Evolutionary conservation across 2,329 filamentous ascomycete genomes (phyloP), one percentile per base, ranked within the genome.

Genomic region (Fusarium tanahbumbuense): DNA sequence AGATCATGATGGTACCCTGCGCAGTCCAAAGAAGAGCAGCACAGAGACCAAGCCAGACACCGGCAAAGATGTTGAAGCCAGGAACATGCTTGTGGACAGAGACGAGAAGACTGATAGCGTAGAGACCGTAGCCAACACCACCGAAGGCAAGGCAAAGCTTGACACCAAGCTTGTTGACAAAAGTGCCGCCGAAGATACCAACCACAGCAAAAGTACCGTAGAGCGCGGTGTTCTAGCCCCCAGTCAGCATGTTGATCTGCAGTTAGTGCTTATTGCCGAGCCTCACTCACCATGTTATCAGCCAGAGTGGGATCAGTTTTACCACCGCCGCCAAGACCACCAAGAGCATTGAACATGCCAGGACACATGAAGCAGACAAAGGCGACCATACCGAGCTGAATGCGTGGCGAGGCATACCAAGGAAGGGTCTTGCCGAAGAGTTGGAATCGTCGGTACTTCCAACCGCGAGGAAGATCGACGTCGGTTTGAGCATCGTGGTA

Each of bases 1-100:
- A 90, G 87, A 97, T 95, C 91, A 95, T 94, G 77, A 94, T 93
- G 61, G 92, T 90, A 60, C 93, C 92, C 80, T 95, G 92, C 1
- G 91, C 93, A 22, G 91, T 91, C 93, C 93, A 96, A 28, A 96
- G 84, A 48, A 95, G 83, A 76, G 91, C 92, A 50, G 93, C 93
- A 76, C 92, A 94, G 64, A 93, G 81, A 79, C 93, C 93, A 46
- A 94, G 88, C 72, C 93, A 87, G 18, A 89, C 90, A 70, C 93
- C 93, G 5, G 92, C 89, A 73, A 94, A 94, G 72, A 92, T 87
- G 61, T 77, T 77, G 62, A 77, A 77, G 52, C 66, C 76, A 2
- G 67, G 53, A 16, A 77, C 73, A 42, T 83, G 66, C n/a, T 84
- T 90, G 81, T 93, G 91, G 72, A 87, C 89, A 80, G 90, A 93